Evolutionary conservation across 2,329 filamentous ascomycete genomes (phyloP), one percentile per base, ranked within the genome.

Genomic region (Exophiala sp.): DNA sequence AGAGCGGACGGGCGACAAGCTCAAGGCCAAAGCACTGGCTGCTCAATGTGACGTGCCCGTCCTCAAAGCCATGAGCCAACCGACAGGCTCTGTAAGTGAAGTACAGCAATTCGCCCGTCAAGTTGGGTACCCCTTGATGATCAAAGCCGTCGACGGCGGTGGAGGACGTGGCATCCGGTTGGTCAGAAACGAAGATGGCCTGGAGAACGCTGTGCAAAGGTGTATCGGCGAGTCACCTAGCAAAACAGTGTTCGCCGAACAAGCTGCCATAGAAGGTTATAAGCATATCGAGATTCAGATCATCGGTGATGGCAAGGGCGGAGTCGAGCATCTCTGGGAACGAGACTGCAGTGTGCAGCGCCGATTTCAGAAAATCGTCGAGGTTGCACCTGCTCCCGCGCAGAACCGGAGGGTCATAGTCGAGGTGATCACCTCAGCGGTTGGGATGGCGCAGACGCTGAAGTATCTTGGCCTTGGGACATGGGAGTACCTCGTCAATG

Each of bases 141-240:
- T 85, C 41, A 86, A 86, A 62, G 82, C 82, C n/a, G 78, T 84
- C 3, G 82, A 84, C 64, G 82, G 82, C 1, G 83, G 82, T 11
- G 82, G 82, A 2, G 83, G 83, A 0, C 68, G 81, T 12, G 83
- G 82, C 0, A 85, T 86, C 42, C 74, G 82, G 5, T 68, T 84
- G 1, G 75, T 84, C 5, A 67, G 68, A 1, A 63, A 65, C 18
- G 68, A 73, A 35, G 66, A 68, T 0, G 73, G 77, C 4, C 66
- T 84, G 4, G 68, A 75, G 18, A 70, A 71, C 21, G 67, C 73
- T 5, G 71, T 80, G 2, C 75, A 72, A 43, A 71, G 80, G 55
- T 79, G 80, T 3, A 73, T 79, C 4, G 76, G 78, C 42, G 82
- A 85, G 64, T 84, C 80, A 48, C 81, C 82, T 0, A 82, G 78